A percentile compares a stretch with the other conserved stretches of the same genome.
These are phyloP conservation scores for Carex cristatella DNA, from an alignment of 176 grass and related monocot genomes.

Conservation along the genomic window DNA sequence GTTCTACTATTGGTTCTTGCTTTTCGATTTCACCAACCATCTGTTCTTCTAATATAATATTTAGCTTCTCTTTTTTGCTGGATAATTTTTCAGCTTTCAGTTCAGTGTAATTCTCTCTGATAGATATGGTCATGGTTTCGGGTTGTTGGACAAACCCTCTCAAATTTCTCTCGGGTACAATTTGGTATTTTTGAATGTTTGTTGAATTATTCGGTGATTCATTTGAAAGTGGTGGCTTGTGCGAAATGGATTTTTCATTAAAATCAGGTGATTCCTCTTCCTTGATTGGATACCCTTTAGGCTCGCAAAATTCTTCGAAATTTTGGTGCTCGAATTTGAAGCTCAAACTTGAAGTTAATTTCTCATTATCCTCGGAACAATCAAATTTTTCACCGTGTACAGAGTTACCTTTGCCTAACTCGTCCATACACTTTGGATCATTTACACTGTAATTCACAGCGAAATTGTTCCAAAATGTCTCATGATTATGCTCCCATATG, in stretches of 20 bases:
- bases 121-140: conserved; percentile 56
- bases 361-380: not conserved
- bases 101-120: conserved; percentile 43
- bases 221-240: conserved; percentile 13
- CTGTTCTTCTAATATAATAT: not conserved
- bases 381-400: not conserved
- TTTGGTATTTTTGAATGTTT: conserved; percentile 46
- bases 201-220: not conserved
- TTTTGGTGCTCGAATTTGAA: conserved; percentile 73
- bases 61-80: not conserved
- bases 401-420: not conserved
- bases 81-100: not conserved
- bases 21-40: not conserved
- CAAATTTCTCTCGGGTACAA: conserved; percentile 66
- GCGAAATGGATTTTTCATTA: not conserved
- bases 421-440: not conserved
- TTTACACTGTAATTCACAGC: not conserved
- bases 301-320: not conserved
- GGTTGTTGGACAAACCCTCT: conserved; percentile 57
- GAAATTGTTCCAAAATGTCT: not conserved
- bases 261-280: conserved; percentile 19
- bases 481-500: conserved; percentile 21
- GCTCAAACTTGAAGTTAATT: conserved; percentile 30
- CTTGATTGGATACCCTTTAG: not conserved
- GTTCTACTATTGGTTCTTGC: not conserved